A percentile compares a stretch with the other conserved stretches of the same genome.
Evolutionary conservation across 768 basidiomycete genomes (phyloP).

Genomic region (Mycena chlorophos): DNA sequence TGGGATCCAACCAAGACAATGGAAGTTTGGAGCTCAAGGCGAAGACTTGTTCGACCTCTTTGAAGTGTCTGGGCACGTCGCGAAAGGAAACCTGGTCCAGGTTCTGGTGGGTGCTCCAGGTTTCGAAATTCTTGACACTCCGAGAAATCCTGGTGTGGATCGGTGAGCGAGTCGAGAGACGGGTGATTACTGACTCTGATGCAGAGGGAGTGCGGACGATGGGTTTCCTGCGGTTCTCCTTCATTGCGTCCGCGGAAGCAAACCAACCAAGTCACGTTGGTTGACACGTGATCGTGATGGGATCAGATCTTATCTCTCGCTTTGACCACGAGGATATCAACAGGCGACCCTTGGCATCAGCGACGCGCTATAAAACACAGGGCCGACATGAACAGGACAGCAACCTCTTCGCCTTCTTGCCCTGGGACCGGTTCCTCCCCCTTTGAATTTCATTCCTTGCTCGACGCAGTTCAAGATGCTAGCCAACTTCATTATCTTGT

Average conservation of each 20-base stretch:
- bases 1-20: conserved; percentile 44
- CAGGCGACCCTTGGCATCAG: background rate
- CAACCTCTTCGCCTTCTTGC: conserved; percentile 10
- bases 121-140: conserved; percentile 49
- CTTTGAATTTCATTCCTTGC: conserved; percentile 20
- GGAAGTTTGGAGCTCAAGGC: conserved; percentile 32
- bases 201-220: conserved; percentile 42
- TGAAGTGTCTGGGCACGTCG: conserved; percentile 37
- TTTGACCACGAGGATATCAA: background rate
- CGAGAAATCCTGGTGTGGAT: conserved; percentile 44
- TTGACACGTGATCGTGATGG: too few species aligned
- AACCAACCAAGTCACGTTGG: background rate
- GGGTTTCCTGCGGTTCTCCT: conserved; percentile 16
- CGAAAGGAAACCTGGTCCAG: conserved; percentile 54
- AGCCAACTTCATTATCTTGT: conserved; percentile 17
- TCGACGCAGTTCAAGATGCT: conserved; percentile 17
- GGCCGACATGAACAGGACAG: background rate
- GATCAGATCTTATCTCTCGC: background rate
- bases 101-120: conserved; percentile 49
- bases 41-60: conserved; percentile 39
- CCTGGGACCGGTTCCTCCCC: conserved; percentile 22
- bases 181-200: conserved; percentile 40
- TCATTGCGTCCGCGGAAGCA: conserved; percentile 2
- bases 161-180: background rate
- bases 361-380: background rate